These are phyloP conservation scores for Rhodofomes roseus DNA, from an alignment of 1,284 basidiomycete species.

Conservation along the genomic window DNA sequence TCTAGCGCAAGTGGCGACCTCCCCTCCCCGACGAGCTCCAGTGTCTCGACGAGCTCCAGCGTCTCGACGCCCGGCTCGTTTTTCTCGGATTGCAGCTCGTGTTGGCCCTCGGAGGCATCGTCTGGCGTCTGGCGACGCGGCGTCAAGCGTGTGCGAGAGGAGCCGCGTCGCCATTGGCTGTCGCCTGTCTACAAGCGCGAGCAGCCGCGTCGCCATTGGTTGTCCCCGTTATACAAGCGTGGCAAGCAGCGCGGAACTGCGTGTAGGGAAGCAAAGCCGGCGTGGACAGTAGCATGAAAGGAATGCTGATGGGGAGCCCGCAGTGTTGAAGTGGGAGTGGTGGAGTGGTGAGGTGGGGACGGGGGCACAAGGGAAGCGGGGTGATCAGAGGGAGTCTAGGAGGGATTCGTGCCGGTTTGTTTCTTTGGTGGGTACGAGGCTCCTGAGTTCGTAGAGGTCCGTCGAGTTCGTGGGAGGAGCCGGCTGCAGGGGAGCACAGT, in stretches of 20 bases:
- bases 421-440: not conserved
- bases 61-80: not conserved
- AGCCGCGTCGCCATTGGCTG: not conserved
- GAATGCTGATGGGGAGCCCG: no score
- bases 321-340: no score
- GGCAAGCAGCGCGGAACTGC: not conserved
- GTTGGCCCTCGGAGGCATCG: not conserved
- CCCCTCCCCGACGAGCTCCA: not conserved
- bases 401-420: not conserved
- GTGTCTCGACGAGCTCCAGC: not conserved
- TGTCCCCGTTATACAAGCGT: no score
- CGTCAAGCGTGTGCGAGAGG: not conserved
- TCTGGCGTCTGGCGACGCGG: not conserved
- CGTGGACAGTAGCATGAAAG: no score
- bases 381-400: not conserved
- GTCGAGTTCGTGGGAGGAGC: not conserved
- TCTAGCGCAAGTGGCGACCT: not conserved
- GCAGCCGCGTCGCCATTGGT: not conserved
- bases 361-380: not conserved
- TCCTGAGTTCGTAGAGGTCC: not conserved
- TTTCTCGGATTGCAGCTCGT: not conserved
- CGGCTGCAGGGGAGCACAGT: not conserved
- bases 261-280: no score
- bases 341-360: not conserved
- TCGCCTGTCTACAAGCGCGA: not conserved